Evolutionary conservation across 768 basidiomycete species (phyloP).

Genomic region (Hirschioporus abietinus): DNA sequence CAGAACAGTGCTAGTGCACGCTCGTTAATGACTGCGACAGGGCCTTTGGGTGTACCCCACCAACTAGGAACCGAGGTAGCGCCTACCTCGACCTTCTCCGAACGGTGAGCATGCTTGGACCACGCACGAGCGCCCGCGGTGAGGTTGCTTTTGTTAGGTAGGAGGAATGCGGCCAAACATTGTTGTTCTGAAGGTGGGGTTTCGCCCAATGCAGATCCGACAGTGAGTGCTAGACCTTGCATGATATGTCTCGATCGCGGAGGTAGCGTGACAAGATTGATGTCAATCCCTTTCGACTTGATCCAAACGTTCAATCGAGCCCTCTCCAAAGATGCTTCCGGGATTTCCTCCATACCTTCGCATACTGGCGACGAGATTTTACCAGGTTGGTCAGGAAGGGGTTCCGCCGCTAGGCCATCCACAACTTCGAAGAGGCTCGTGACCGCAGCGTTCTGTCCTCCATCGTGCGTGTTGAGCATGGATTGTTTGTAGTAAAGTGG

Average conservation of each 20-base stretch:
- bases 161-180: constrained; percentile 48
- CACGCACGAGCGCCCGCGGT: constrained; percentile 59
- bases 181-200: constrained; percentile 42
- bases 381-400: no score
- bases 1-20: constrained; percentile 45
- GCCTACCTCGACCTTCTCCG: constrained; percentile 20
- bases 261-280: not conserved
- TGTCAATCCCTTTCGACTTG: not conserved
- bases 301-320: constrained; percentile 21
- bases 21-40: constrained; percentile 48
- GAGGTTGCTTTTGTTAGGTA: constrained; percentile 45
- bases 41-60: constrained; percentile 56
- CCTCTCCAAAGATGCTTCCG: constrained; percentile 33
- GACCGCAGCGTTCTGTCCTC: no score
- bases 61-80: constrained; percentile 36
- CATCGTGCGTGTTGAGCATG: no score
- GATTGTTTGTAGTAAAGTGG: no score
- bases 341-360: constrained; percentile 38
- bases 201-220: constrained; percentile 51
- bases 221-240: constrained; percentile 52
- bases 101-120: constrained; percentile 62
- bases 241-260: constrained; percentile 41
- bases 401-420: no score
- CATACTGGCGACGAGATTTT: constrained; percentile 30
- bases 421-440: no score